Evolutionary conservation across 164 flowering plant genomes (phyloP).

Genomic region (Piper betle): DNA sequence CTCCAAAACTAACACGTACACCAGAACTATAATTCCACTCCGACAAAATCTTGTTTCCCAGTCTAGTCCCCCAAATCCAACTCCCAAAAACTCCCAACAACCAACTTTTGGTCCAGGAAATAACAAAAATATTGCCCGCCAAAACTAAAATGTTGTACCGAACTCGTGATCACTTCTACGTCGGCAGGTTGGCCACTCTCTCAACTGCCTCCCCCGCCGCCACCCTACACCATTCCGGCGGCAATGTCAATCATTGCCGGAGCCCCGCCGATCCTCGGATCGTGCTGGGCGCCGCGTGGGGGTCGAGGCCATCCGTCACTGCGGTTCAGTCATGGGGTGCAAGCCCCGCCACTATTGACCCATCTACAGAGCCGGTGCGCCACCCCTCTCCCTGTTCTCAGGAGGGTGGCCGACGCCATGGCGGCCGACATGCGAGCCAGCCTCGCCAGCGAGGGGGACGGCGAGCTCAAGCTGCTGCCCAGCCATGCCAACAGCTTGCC

Average conservation of each 20-base stretch:
- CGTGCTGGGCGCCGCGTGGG: neutral
- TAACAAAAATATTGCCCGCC: neutral
- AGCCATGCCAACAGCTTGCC: conserved; percentile 64
- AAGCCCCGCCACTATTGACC: conserved; percentile 32
- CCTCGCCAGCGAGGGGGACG: conserved; percentile 57
- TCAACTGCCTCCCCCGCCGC: neutral
- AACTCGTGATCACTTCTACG: neutral
- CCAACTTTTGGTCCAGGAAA: neutral
- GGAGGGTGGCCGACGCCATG: conserved; percentile 72
- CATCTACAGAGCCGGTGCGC: conserved; percentile 52
- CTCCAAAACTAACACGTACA: neutral
- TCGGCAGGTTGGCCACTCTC: neutral
- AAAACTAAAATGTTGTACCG: neutral
- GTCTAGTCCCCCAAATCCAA: too few species aligned
- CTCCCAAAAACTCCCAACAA: too few species aligned
- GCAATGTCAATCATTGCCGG: neutral
- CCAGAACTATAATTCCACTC: neutral
- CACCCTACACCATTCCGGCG: neutral
- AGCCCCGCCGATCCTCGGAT: conserved; percentile 1
- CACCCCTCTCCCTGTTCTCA: conserved; percentile 59
- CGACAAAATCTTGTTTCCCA: neutral
- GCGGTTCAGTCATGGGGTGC: conserved; percentile 9
- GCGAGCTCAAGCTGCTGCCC: conserved; percentile 76
- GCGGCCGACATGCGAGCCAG: conserved; percentile 73
- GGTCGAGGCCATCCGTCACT: conserved; percentile 12